These are phyloP conservation scores for Agroathelia rolfsii DNA, from an alignment of 1,284 basidiomycete species.

Conservation along the genomic window DNA sequence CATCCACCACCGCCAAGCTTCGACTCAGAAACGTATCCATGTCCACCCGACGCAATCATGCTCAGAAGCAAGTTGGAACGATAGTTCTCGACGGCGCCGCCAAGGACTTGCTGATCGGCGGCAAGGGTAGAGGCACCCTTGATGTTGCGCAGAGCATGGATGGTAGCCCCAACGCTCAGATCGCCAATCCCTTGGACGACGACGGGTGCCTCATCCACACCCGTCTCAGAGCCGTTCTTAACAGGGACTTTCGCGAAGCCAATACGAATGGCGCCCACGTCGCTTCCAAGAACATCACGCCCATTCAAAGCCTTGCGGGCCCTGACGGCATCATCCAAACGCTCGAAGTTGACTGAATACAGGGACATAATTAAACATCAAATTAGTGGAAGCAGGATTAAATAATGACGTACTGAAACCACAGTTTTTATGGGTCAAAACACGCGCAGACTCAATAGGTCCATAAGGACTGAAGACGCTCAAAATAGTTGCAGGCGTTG, in stretches of 20 bases:
- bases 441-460: slow-evolving; percentile 91
- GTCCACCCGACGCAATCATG: slow-evolving; percentile 80
- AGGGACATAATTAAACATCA: slow-evolving; percentile 9
- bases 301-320: slow-evolving; percentile 93
- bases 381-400: slow-evolving; percentile 9
- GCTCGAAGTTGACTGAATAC: slow-evolving; percentile 84
- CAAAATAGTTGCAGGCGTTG: slow-evolving; percentile 85
- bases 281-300: slow-evolving; percentile 88
- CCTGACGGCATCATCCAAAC: slow-evolving; percentile 89
- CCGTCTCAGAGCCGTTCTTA: slow-evolving; percentile 66
- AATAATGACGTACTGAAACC: slow-evolving; percentile 86
- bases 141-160: slow-evolving; percentile 74
- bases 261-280: slow-evolving; percentile 92
- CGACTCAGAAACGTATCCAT: slow-evolving; percentile 46
- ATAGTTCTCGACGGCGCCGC: slow-evolving; percentile 88
- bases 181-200: slow-evolving; percentile 74
- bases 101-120: slow-evolving; percentile 84
- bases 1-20: slow-evolving; percentile 50
- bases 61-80: slow-evolving; percentile 84
- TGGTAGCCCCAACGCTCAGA: slow-evolving; percentile 73
- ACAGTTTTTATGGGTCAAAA: slow-evolving; percentile 94
- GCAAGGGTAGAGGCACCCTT: slow-evolving; percentile 83
- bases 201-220: slow-evolving; percentile 51
- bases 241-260: slow-evolving; percentile 95
- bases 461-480: slow-evolving; percentile 94